A percentile compares a stretch with the other conserved stretches of the same genome.
Evolutionary conservation across 2,329 filamentous ascomycete genomes (phyloP).

Genomic region (Epichloe glyceriae): DNA sequence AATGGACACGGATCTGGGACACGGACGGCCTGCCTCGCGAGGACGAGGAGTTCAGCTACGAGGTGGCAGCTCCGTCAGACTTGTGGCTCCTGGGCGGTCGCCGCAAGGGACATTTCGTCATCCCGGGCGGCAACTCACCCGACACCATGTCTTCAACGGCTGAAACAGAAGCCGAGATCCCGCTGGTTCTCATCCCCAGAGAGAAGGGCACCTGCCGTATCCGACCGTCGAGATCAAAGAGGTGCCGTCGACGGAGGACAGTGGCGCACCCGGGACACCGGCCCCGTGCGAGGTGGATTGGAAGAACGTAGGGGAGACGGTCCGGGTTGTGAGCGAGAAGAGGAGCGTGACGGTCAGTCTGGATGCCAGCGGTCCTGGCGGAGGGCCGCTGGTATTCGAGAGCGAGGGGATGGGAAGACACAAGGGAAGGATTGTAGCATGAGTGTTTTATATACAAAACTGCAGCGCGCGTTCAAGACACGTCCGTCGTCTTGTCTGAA

Average conservation of each 20-base stretch:
- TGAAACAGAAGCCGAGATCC: conserved; percentile 45
- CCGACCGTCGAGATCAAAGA: conserved; percentile 69
- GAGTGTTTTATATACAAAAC: neutral
- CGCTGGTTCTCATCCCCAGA: conserved; percentile 64
- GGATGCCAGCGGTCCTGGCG: conserved; percentile 51
- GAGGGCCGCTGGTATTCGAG: conserved; percentile 54
- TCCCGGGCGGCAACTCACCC: conserved; percentile 28
- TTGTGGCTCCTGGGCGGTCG: conserved; percentile 78
- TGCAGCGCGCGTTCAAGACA: neutral
- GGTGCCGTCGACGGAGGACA: conserved; percentile 24
- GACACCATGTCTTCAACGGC: conserved; percentile 31
- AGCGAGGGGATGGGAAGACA: conserved; percentile 30
- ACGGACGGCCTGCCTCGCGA: conserved; percentile 27
- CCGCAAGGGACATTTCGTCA: conserved; percentile 64
- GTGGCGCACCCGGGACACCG: conserved; percentile 10
- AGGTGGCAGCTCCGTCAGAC: conserved; percentile 60
- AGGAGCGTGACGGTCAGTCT: conserved; percentile 60
- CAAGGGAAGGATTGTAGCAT: conserved; percentile 25
- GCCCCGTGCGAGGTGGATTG: conserved; percentile 64
- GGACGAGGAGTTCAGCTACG: conserved; percentile 67
- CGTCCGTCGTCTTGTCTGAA: no score
- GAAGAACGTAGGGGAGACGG: conserved; percentile 61
- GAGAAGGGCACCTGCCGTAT: conserved; percentile 63
- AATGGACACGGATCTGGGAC: conserved; percentile 52
- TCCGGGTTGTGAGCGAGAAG: conserved; percentile 61